These are phyloP conservation scores for Metschnikowia matae DNA, from an alignment of 805 yeast species.

Conservation along the genomic window DNA sequence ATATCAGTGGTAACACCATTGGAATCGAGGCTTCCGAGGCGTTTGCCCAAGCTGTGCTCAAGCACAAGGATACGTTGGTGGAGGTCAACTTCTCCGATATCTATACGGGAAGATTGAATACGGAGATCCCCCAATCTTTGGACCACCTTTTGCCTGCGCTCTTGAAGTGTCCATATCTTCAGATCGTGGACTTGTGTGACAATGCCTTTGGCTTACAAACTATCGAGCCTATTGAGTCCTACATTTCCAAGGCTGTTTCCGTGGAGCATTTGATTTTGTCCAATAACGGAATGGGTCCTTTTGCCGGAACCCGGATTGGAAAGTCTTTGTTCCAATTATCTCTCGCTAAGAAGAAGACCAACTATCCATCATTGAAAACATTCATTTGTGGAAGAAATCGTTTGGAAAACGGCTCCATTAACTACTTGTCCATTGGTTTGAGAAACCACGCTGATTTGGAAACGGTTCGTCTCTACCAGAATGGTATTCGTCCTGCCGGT, in stretches of 20 bases:
- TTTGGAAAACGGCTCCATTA: constrained; percentile 90
- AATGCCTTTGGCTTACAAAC: constrained; percentile 97
- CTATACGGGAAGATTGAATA: constrained; percentile 90
- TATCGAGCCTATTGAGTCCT: constrained; percentile 81
- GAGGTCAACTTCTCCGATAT: constrained; percentile 87
- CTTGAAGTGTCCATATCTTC: constrained; percentile 61
- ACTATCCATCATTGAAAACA: constrained; percentile 60
- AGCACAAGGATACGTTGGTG: constrained; percentile 44
- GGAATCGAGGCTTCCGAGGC: constrained; percentile 84
- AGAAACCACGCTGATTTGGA: constrained; percentile 73
- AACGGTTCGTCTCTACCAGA: constrained; percentile 80
- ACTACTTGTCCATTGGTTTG: constrained; percentile 78
- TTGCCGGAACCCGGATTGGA: constrained; percentile 94
- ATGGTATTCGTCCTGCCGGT: constrained; percentile 96
- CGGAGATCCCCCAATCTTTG: constrained; percentile 87
- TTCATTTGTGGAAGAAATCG: constrained; percentile 97
- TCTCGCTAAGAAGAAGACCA: constrained; percentile 51
- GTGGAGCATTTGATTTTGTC: constrained; percentile 83
- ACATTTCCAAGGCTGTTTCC: constrained; percentile 68
- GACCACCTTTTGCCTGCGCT: constrained; percentile 69
- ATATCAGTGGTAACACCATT: constrained; percentile 89
- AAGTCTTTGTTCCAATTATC: constrained; percentile 74
- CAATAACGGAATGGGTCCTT: constrained; percentile 98
- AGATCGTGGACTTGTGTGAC: constrained; percentile 80
- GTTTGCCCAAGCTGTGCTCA: constrained; percentile 54